These are phyloP conservation scores for Suillus occidentalis DNA, from an alignment of 768 basidiomycete genomes.

Conservation along the genomic window DNA sequence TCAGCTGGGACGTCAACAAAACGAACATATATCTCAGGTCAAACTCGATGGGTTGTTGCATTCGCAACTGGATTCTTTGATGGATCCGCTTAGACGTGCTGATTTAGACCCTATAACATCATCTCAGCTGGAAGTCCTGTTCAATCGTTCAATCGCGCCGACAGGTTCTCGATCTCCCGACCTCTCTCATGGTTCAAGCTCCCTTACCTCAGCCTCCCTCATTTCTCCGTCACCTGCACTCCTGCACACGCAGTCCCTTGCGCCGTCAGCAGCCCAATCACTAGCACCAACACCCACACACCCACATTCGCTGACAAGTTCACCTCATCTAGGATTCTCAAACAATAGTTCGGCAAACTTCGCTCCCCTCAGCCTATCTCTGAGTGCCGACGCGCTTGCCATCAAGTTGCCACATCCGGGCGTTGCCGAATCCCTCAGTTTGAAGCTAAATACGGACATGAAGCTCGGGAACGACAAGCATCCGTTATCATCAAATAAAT, in stretches of 20 bases:
- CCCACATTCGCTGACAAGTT: slow-evolving; percentile 31
- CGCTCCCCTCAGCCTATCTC: slow-evolving; percentile 16
- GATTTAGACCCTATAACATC: slow-evolving; percentile 27
- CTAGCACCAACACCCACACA: slow-evolving; percentile 20
- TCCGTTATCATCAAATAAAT: slow-evolving; percentile 12
- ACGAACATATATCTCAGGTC: slow-evolving; percentile 12
- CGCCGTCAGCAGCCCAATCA: slow-evolving; percentile 19
- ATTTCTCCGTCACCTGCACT: slow-evolving; percentile 24
- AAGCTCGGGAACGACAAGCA: slow-evolving; percentile 9
- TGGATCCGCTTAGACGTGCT: slow-evolving; percentile 26
- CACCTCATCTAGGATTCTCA: slow-evolving; percentile 25
- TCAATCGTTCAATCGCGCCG: slow-evolving; percentile 18
- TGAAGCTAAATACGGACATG: slow-evolving; percentile 11
- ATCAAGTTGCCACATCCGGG: slow-evolving; percentile 7
- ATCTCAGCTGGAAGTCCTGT: slow-evolving; percentile 28
- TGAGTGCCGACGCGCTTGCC: slow-evolving; percentile 13
- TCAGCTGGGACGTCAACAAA: slow-evolving; percentile 18
- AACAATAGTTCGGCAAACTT: slow-evolving; percentile 21
- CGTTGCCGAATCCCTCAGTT: slow-evolving; percentile 15
- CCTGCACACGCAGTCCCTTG: slow-evolving; percentile 21
- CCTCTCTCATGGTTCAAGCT: slow-evolving; percentile 2
- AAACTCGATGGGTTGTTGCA: slow-evolving; percentile 19
- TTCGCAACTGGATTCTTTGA: slow-evolving; percentile 23
- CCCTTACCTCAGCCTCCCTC: slow-evolving; percentile 20
- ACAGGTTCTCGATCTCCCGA: not conserved